A percentile compares a stretch with the other conserved stretches of the same genome.
Evolutionary conservation across 345 rosid species (phyloP).

Genomic region (Sonneratia caseolaris): DNA sequence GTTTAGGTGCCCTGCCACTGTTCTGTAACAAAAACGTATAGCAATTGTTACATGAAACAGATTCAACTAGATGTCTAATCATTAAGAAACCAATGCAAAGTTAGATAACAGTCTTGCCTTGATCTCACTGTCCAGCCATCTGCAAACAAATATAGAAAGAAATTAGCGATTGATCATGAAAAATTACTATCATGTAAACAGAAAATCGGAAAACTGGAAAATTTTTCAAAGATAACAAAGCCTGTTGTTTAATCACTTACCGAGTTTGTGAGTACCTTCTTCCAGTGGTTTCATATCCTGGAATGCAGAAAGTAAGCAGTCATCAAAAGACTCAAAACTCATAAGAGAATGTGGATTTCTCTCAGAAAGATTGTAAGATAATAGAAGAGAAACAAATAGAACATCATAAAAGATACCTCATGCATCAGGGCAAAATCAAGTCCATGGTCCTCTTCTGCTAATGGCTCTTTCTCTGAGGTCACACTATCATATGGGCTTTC

Average conservation of each 20-base stretch:
- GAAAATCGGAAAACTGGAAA: neutral
- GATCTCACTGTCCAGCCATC: constrained; percentile 61
- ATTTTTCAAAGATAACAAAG: neutral
- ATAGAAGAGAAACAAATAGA: neutral
- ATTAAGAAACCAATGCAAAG: neutral
- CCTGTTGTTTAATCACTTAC: constrained; percentile 21
- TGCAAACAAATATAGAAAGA: constrained; percentile 20
- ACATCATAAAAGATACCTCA: constrained; percentile 25
- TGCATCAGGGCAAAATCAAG: constrained; percentile 27
- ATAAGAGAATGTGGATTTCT: neutral
- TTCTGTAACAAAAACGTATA: constrained; percentile 30
- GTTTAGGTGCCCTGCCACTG: constrained; percentile 36
- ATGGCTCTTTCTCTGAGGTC: constrained; percentile 14
- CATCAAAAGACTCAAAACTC: neutral
- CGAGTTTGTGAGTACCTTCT: constrained; percentile 15
- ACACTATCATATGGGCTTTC: constrained; percentile 14
- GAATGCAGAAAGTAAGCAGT: constrained; percentile 4
- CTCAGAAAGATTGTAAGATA: neutral
- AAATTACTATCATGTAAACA: neutral
- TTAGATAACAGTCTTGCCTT: constrained; percentile 17
- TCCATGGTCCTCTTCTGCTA: constrained; percentile 21
- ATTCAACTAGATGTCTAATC: neutral
- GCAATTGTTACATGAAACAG: neutral
- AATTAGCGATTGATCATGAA: neutral
- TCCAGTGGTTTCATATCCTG: constrained; percentile 26